These are phyloP conservation scores for Lepidopterella palustris DNA, from an alignment of 495 filamentous ascomycete species.

Conservation along the genomic window DNA sequence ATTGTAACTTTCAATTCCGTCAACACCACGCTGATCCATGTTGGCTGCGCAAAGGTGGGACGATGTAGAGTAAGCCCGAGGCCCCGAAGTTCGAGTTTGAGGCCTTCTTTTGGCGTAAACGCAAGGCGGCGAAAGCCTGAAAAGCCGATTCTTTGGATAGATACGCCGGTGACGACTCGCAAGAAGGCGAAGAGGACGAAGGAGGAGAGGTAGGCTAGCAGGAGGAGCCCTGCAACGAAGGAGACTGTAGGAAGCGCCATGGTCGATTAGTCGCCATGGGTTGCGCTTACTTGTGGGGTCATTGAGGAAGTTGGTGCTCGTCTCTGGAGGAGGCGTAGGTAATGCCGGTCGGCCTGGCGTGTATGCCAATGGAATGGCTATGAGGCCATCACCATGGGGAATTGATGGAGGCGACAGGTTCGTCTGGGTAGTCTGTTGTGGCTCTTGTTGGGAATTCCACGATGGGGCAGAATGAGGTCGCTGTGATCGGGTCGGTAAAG, in stretches of 20 bases:
- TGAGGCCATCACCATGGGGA: neutral
- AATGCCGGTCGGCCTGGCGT: neutral
- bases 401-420: neutral
- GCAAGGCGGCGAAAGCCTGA: constrained; percentile 83
- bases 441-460: neutral
- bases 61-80: constrained; percentile 82
- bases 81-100: constrained; percentile 83
- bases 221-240: constrained; percentile 73
- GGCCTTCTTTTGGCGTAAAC: constrained; percentile 77
- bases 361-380: neutral
- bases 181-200: constrained; percentile 92
- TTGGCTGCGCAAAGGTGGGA: constrained; percentile 92
- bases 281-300: neutral
- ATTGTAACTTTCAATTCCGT: constrained; percentile 78
- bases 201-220: constrained; percentile 81
- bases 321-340: neutral
- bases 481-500: too few species aligned
- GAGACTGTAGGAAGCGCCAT: constrained; percentile 62
- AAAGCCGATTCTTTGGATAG: constrained; percentile 91
- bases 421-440: neutral
- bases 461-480: neutral
- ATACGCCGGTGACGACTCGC: constrained; percentile 86
- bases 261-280: constrained; percentile 26
- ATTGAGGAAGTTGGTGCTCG: neutral
- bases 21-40: constrained; percentile 88